These are phyloP conservation scores for Rhodomyrtus psidioides DNA, from an alignment of 441 rosid species.

Conservation along the genomic window DNA sequence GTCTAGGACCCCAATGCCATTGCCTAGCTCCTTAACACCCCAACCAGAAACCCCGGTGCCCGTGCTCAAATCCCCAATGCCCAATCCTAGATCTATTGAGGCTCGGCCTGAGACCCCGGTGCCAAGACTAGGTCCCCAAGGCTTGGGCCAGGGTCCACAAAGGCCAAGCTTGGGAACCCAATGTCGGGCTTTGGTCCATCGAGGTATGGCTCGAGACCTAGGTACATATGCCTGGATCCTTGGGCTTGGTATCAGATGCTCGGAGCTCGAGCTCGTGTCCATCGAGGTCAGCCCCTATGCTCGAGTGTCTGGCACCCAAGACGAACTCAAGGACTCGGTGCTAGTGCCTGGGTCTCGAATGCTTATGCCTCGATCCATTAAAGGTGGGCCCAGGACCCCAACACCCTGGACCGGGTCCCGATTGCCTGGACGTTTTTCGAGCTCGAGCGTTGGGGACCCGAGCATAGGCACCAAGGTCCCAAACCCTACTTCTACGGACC, in stretches of 20 bases:
- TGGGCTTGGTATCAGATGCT: no score
- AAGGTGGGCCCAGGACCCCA: no score
- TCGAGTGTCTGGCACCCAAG: no score
- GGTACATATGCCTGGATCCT: rapidly evolving
- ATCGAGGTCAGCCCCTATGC: background rate
- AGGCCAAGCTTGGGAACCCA: background rate
- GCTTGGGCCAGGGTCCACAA: background rate
- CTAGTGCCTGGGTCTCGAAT: background rate
- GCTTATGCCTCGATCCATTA: background rate
- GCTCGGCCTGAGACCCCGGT: rapidly evolving
- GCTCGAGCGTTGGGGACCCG: background rate
- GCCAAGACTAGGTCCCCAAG: background rate
- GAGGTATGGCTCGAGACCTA: background rate
- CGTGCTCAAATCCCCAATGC: background rate
- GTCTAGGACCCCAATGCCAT: background rate
- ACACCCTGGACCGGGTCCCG: no score
- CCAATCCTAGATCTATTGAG: rapidly evolving
- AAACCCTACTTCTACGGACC: background rate
- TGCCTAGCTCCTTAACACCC: background rate
- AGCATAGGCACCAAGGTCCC: background rate
- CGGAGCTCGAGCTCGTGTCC: background rate
- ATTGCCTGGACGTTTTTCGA: no score
- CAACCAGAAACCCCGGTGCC: background rate
- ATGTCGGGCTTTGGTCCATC: background rate
- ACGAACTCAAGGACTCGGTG: no score